Evolutionary conservation across 1,284 basidiomycete species (phyloP), one percentile per base, ranked within the genome.

Genomic region (Heliocybe sulcata): DNA sequence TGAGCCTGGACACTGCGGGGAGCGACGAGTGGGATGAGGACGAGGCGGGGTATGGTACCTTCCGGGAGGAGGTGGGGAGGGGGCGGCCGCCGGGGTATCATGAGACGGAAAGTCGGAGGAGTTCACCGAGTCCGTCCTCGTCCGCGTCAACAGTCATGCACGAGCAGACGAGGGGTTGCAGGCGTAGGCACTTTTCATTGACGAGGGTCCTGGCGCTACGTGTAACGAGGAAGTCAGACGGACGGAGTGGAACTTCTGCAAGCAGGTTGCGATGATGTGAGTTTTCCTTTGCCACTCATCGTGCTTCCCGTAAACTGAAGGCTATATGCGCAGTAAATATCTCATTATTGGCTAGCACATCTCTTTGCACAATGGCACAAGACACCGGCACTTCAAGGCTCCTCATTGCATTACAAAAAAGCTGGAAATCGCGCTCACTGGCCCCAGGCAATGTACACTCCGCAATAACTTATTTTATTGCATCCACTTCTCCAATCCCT

Each of bases 171-270:
- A 55, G 54, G 54, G 57, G 51, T 53, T 61, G 61, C 27, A 59
- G 58, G 42, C 57, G 61, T 27, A 57, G 49, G 27, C 4, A 16
- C 4, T 52, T 45, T 52, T 57, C 27, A 49, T 47, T 38, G 63
- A 55, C 54, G 62, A 59, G 25, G 67, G 72, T 60, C 75, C 76
- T 63, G 75, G 71, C 64, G 74, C 74, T 56, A 74, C 70, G 53
- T 72, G 71, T 53, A 71, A 73, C 55, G 68, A 52, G 61, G 66
- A 55, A 59, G 61, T 60, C 59, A 65, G 10, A 64, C 60, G 48
- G 61, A 60, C 10, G 64, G 64, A 61, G 64, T 65, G 54, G 51
- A 35, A 10, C 6, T 4, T 6, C 4, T 45, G 16, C 42, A 16
- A 22, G 9, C 10, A 4, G 47, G 27, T 16, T 3, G 22, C 22